phyloP scores from a whole-genome alignment of 305 asterid genomes.

The Solanum hybrid region DNA sequence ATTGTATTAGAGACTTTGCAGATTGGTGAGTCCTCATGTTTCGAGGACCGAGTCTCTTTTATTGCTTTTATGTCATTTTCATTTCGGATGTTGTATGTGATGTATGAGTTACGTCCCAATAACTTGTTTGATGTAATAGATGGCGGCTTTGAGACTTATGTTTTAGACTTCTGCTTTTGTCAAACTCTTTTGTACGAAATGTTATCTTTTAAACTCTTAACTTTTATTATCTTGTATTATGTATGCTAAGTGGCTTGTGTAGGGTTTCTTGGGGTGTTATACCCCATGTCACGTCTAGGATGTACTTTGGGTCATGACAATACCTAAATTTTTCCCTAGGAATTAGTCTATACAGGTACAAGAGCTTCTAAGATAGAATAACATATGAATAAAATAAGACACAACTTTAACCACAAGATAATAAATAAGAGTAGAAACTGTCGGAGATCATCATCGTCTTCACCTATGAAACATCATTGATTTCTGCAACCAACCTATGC shows the following conservation, averaged over 20 bases:
- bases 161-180: neutral
- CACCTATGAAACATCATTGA: neutral
- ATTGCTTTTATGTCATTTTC: neutral
- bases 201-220: neutral
- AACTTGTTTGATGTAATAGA: neutral
- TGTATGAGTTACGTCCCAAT: neutral
- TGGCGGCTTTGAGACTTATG: neutral
- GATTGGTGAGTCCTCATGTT: neutral
- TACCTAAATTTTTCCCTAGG: neutral
- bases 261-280: neutral
- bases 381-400: neutral
- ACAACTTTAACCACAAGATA: neutral
- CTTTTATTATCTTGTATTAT: neutral
- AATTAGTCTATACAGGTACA: neutral
- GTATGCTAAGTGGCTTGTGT: neutral
- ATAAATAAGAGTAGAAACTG: no score
- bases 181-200: neutral
- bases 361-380: neutral
- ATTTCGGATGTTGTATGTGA: neutral
- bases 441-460: neutral
- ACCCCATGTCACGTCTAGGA: neutral
- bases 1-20: neutral
- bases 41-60: neutral
- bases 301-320: neutral
- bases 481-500: neutral